A percentile compares a stretch with the other conserved stretches of the same genome.
Conservation (phyloP, 352 stramenopile species). For the Globisporangium iwayamae region DNA sequence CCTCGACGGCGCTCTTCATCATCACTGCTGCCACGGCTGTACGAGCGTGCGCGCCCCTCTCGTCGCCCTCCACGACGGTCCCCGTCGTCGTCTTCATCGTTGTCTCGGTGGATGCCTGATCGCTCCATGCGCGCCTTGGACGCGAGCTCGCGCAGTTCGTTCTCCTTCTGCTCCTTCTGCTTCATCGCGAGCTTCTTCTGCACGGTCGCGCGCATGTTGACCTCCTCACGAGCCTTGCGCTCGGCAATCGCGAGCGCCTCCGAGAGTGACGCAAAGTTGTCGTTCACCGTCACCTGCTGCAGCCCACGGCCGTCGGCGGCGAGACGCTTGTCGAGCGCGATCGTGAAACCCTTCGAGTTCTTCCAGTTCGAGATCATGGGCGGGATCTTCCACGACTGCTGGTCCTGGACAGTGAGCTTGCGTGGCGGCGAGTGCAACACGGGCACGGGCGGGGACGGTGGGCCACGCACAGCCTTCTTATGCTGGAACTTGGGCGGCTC, state of each 20-base stretch:
- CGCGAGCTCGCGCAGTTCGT: conserved; percentile 93
- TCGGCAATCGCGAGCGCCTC: conserved; percentile 98
- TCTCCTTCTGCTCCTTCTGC: conserved; percentile 96
- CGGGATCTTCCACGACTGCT: conserved; percentile 99
- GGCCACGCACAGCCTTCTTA: conserved; percentile 93
- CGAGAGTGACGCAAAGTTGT: conserved; percentile 97
- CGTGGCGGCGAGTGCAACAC: conserved; percentile 91
- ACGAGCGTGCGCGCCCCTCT: conserved; percentile 16
- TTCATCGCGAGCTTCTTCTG: conserved; percentile 88
- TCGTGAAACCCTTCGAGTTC: conserved; percentile 98
- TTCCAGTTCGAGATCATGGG: conserved; percentile 99
- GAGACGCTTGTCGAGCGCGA: conserved; percentile 98
- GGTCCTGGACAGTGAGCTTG: conserved; percentile 91
- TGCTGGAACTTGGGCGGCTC: conserved; percentile 99
- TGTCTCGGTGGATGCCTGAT: conserved; percentile 47
- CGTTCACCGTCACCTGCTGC: conserved; percentile 95
- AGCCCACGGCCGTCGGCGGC: conserved; percentile 96
- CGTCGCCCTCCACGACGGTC: conserved; percentile 17
- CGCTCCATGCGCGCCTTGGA: conserved; percentile 92
- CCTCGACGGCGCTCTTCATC: conserved; percentile 18
- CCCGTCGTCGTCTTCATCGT: conserved; percentile 33
- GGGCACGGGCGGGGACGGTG: conserved; percentile 88
- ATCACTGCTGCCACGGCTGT: conserved; percentile 16
- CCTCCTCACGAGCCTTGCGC: conserved; percentile 95
- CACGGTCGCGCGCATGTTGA: conserved; percentile 92